Conservation (phyloP, 192 early-diverging fungal species). For the Entomortierella beljakovae region DNA sequence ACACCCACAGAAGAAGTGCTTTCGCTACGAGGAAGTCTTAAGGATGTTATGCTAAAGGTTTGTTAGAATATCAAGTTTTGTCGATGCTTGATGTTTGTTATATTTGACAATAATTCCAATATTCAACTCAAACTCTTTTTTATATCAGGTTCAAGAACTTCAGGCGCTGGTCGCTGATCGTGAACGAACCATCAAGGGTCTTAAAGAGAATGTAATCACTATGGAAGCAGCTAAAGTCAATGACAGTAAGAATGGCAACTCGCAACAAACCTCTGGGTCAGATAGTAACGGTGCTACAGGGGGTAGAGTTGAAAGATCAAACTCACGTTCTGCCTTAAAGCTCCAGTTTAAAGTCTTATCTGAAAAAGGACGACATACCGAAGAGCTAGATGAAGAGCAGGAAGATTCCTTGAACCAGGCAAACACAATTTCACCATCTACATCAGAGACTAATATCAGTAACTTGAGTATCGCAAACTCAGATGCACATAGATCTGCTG, state of each 20-base stretch:
- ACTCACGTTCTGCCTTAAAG: slow-evolving; percentile 28
- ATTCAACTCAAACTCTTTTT: too few relatives aligned
- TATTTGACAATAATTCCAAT: too few relatives aligned
- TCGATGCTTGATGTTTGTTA: too few relatives aligned
- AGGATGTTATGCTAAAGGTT: slow-evolving; percentile 49
- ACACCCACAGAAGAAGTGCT: slow-evolving; percentile 44
- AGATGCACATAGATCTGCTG: background rate
- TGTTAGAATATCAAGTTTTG: background rate
- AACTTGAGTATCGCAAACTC: slow-evolving; percentile 17
- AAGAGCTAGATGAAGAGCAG: slow-evolving; percentile 44
- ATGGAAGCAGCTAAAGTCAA: slow-evolving; percentile 35
- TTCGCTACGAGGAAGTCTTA: slow-evolving; percentile 42
- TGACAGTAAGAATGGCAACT: slow-evolving; percentile 8
- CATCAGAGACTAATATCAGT: slow-evolving; percentile 14
- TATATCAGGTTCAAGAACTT: slow-evolving; percentile 40
- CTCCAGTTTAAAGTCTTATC: slow-evolving; percentile 37
- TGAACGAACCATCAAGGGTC: slow-evolving; percentile 37
- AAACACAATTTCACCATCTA: background rate
- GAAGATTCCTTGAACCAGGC: slow-evolving; percentile 15
- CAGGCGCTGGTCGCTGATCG: slow-evolving; percentile 26
- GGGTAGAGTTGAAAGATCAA: slow-evolving; percentile 20
- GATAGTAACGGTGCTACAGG: background rate
- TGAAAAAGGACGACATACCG: slow-evolving; percentile 41
- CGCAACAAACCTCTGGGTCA: background rate
- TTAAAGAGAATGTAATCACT: slow-evolving; percentile 35